A percentile compares a stretch with the other conserved stretches of the same genome.
Conservation (phyloP, 768 basidiomycete species). For the Kwoniella botswanensis region DNA sequence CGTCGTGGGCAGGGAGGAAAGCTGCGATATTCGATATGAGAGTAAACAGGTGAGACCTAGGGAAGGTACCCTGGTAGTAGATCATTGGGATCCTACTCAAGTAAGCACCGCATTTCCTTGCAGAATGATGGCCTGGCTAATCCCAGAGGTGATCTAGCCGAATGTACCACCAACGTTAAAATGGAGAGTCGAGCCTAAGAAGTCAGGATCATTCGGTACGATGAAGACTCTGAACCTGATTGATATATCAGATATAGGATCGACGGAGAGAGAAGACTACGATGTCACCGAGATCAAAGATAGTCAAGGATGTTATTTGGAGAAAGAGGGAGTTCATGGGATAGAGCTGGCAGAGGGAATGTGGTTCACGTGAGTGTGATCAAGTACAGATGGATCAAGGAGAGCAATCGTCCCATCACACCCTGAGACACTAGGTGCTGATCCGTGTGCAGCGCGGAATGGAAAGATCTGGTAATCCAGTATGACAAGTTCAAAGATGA, state of each 20-base stretch:
- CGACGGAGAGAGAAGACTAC: constrained; percentile 35
- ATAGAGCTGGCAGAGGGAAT: constrained; percentile 31
- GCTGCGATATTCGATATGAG: constrained; percentile 41
- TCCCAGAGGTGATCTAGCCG: constrained; percentile 20
- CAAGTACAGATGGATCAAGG: no score
- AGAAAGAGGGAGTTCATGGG: constrained; percentile 33
- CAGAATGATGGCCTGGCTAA: not conserved
- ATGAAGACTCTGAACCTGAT: constrained; percentile 27
- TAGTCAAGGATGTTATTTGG: constrained; percentile 31
- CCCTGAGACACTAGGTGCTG: no score
- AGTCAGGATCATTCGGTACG: constrained; percentile 23
- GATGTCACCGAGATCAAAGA: constrained; percentile 16
- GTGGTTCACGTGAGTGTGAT: constrained; percentile 49
- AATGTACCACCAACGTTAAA: constrained; percentile 28
- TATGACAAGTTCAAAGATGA: constrained; percentile 47
- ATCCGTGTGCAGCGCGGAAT: constrained; percentile 19
- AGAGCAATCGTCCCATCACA: no score
- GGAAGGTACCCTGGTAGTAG: constrained; percentile 41
- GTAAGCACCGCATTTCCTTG: constrained; percentile 19
- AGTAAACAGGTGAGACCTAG: constrained; percentile 29
- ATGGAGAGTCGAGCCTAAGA: constrained; percentile 41
- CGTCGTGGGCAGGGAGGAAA: constrained; percentile 38
- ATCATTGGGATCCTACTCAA: constrained; percentile 45
- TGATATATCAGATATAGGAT: constrained; percentile 24
- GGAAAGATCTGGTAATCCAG: constrained; percentile 34